Evolutionary conservation across 1,284 basidiomycete genomes (phyloP).

Genomic region (Amylostereum areolatum): DNA sequence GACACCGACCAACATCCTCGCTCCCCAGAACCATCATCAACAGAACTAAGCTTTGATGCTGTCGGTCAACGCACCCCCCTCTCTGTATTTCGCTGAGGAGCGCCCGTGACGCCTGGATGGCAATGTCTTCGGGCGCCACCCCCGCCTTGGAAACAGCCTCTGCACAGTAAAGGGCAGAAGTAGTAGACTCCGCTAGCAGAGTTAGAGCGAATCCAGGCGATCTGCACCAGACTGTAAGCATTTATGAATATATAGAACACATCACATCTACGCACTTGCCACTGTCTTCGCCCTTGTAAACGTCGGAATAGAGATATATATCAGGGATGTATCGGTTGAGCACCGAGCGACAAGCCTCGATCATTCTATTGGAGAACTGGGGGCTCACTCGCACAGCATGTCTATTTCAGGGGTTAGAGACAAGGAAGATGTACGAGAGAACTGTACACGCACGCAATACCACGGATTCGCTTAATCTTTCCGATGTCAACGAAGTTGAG

Average conservation of each 20-base stretch:
- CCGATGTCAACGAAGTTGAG: constrained; percentile 90
- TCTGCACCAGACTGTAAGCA: constrained; percentile 32
- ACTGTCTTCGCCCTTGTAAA: constrained; percentile 95
- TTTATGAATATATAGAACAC: not conserved
- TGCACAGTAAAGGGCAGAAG: constrained; percentile 81
- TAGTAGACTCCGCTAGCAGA: constrained; percentile 89
- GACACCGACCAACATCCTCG: constrained; percentile 90
- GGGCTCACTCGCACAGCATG: constrained; percentile 94
- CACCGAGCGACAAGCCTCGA: constrained; percentile 86
- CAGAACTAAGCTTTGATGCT: constrained; percentile 86
- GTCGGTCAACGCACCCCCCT: constrained; percentile 88
- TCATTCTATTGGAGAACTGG: constrained; percentile 97
- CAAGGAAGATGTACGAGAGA: not conserved
- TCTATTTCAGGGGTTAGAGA: constrained; percentile 32
- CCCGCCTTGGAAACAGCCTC: constrained; percentile 81
- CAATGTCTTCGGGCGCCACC: constrained; percentile 89
- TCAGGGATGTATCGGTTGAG: constrained; percentile 97
- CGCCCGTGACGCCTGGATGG: constrained; percentile 69
- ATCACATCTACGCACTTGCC: constrained; percentile 85
- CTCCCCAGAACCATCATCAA: constrained; percentile 93
- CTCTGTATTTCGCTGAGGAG: constrained; percentile 75
- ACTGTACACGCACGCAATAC: constrained; percentile 72
- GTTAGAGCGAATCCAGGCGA: constrained; percentile 95
- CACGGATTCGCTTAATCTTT: constrained; percentile 90
- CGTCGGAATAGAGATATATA: constrained; percentile 97